A percentile compares a stretch with the other conserved stretches of the same genome.
phyloP scores from a whole-genome alignment of 2,329 filamentous ascomycete species.

The Chrysoporthe cubensis region DNA sequence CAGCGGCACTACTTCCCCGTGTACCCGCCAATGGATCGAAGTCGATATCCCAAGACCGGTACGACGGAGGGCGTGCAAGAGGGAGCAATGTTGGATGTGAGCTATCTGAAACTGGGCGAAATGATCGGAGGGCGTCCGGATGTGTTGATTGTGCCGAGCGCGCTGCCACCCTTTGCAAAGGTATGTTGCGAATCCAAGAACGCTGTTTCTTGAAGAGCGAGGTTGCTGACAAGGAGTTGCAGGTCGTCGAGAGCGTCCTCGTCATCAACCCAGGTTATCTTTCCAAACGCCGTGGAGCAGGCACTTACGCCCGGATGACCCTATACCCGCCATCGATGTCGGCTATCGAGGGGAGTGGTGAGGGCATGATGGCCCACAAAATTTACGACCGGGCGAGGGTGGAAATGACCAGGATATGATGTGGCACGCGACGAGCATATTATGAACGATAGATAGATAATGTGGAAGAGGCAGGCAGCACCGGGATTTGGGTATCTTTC shows the following conservation, averaged over 20 bases:
- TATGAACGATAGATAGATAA: background rate
- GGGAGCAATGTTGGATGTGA: slow-evolving; percentile 79
- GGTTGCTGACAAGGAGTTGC: slow-evolving; percentile 24
- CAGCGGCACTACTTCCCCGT: slow-evolving; percentile 91
- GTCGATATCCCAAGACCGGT: slow-evolving; percentile 67
- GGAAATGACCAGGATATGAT: slow-evolving; percentile 78
- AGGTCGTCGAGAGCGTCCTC: slow-evolving; percentile 90
- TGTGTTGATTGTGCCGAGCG: slow-evolving; percentile 80
- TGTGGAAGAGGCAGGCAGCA: slow-evolving; percentile 13
- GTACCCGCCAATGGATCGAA: slow-evolving; percentile 77
- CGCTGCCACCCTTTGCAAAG: slow-evolving; percentile 85
- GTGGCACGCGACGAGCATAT: background rate
- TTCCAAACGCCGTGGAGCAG: slow-evolving; percentile 81
- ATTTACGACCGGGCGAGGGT: slow-evolving; percentile 83
- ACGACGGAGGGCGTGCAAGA: slow-evolving; percentile 63
- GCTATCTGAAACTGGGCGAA: slow-evolving; percentile 86
- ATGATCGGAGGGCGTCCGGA: slow-evolving; percentile 88
- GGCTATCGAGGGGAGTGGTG: slow-evolving; percentile 59
- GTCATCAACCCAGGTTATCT: slow-evolving; percentile 89
- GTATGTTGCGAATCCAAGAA: slow-evolving; percentile 51
- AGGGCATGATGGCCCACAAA: slow-evolving; percentile 69
- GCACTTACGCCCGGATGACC: slow-evolving; percentile 82
- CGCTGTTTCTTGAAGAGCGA: background rate
- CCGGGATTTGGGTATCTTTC: slow-evolving; percentile 30
- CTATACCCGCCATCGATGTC: slow-evolving; percentile 67